These are phyloP conservation scores for Penicillium sp. DNA, from an alignment of 2,329 filamentous ascomycete species.

Conservation along the genomic window DNA sequence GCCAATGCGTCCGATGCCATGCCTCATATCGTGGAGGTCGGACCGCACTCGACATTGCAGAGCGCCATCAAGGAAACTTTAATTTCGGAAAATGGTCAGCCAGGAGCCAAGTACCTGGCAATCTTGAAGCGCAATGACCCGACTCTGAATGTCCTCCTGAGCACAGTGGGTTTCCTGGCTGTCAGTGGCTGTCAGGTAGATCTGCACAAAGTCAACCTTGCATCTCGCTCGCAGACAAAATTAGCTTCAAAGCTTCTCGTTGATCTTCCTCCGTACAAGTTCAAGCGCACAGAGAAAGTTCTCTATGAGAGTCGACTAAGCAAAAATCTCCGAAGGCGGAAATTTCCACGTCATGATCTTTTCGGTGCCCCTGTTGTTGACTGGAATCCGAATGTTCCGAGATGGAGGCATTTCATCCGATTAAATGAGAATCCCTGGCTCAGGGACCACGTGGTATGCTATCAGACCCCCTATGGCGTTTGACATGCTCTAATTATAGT, in stretches of 20 bases:
- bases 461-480: neutral
- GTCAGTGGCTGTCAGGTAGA: slow-evolving; percentile 19
- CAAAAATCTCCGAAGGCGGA: slow-evolving; percentile 23
- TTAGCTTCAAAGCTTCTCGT: slow-evolving; percentile 15
- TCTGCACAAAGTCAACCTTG: slow-evolving; percentile 23
- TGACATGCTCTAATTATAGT: slow-evolving; percentile 1
- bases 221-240: neutral
- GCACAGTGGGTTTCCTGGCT: slow-evolving; percentile 18
- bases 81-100: slow-evolving; percentile 1
- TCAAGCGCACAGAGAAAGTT: slow-evolving; percentile 24
- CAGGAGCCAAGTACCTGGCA: slow-evolving; percentile 19
- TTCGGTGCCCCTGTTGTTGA: slow-evolving; percentile 29
- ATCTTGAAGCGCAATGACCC: slow-evolving; percentile 23
- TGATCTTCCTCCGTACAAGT: slow-evolving; percentile 26
- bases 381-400: slow-evolving; percentile 24
- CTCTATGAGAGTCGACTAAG: slow-evolving; percentile 27
- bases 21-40: slow-evolving; percentile 28
- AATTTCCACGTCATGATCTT: slow-evolving; percentile 27
- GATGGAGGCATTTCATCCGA: slow-evolving; percentile 29
- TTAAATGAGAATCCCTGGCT: slow-evolving; percentile 31
- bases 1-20: slow-evolving; percentile 1
- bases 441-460: slow-evolving; percentile 25
- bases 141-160: slow-evolving; percentile 16
- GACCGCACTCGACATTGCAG: slow-evolving; percentile 29
- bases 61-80: slow-evolving; percentile 27